Conservation (phyloP, 2,329 filamentous ascomycete genomes). For the Aspergillus novofumigatus region DNA sequence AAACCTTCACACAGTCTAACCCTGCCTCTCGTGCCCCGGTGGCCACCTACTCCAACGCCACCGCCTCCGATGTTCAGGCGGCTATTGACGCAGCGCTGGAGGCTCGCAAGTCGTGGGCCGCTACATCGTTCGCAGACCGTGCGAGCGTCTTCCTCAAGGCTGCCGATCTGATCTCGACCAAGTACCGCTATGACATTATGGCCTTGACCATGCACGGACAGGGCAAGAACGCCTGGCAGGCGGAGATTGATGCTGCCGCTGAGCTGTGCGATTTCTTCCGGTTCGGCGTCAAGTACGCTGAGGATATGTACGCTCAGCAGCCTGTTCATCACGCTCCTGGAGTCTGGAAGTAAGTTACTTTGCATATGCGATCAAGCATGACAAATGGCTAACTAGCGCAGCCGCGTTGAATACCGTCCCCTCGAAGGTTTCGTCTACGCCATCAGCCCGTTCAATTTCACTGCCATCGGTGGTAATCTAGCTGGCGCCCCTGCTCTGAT, state of each 20-base stretch:
- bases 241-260: slow-evolving; percentile 94
- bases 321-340: slow-evolving; percentile 77
- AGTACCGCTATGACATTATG: slow-evolving; percentile 97
- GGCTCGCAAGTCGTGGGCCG: slow-evolving; percentile 84
- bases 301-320: slow-evolving; percentile 85
- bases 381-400: slow-evolving; percentile 18
- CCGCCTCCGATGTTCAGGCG: slow-evolving; percentile 66
- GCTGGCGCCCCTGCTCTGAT: slow-evolving; percentile 77
- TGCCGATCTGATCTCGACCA: slow-evolving; percentile 80
- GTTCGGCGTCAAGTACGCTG: slow-evolving; percentile 87
- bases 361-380: background rate
- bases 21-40: slow-evolving; percentile 76
- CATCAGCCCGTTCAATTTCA: slow-evolving; percentile 95
- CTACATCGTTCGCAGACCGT: slow-evolving; percentile 81
- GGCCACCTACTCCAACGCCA: slow-evolving; percentile 81
- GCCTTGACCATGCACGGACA: slow-evolving; percentile 93
- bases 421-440: slow-evolving; percentile 96
- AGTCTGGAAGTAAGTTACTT: slow-evolving; percentile 69
- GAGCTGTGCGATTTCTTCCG: slow-evolving; percentile 90
- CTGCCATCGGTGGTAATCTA: slow-evolving; percentile 86
- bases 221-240: slow-evolving; percentile 98
- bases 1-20: slow-evolving; percentile 63
- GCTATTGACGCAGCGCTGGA: slow-evolving; percentile 81
- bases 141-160: slow-evolving; percentile 95
- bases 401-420: slow-evolving; percentile 77